A percentile compares a stretch with the other conserved stretches of the same genome.
Evolutionary conservation across 1,284 basidiomycete genomes (phyloP).

Genomic region (Thelephora terrestris): DNA sequence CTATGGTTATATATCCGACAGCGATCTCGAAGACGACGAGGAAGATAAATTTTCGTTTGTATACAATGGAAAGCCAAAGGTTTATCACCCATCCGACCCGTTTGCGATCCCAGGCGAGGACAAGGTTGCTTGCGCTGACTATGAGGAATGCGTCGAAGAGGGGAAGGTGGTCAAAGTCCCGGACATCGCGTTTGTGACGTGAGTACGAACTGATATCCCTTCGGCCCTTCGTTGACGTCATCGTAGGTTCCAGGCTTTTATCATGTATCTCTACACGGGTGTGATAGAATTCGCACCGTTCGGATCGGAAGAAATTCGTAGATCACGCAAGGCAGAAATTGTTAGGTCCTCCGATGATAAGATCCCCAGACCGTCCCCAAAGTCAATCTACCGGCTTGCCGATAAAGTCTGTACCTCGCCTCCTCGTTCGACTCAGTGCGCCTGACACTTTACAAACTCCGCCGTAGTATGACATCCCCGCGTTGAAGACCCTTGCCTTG

Average conservation of each 20-base stretch:
- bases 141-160: too few relatives aligned
- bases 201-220: background rate
- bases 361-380: constrained; percentile 12
- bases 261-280: constrained; percentile 15
- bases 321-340: background rate
- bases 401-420: constrained; percentile 7
- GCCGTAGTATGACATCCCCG: constrained; percentile 10
- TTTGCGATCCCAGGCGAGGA: too few relatives aligned
- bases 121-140: too few relatives aligned
- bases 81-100: too few relatives aligned
- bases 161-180: background rate
- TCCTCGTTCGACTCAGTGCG: background rate
- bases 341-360: constrained; percentile 2
- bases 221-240: background rate
- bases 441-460: background rate
- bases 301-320: constrained; percentile 8
- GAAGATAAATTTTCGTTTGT: background rate
- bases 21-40: background rate
- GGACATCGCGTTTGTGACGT: background rate
- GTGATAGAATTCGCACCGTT: constrained; percentile 15
- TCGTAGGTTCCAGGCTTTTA: constrained; percentile 13
- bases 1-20: background rate
- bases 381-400: constrained; percentile 15
- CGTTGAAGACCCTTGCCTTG: constrained; percentile 8
- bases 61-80: too few relatives aligned